Evolutionary conservation across 306 rosid species (phyloP).

Genomic region (Ormosia emarginata): DNA sequence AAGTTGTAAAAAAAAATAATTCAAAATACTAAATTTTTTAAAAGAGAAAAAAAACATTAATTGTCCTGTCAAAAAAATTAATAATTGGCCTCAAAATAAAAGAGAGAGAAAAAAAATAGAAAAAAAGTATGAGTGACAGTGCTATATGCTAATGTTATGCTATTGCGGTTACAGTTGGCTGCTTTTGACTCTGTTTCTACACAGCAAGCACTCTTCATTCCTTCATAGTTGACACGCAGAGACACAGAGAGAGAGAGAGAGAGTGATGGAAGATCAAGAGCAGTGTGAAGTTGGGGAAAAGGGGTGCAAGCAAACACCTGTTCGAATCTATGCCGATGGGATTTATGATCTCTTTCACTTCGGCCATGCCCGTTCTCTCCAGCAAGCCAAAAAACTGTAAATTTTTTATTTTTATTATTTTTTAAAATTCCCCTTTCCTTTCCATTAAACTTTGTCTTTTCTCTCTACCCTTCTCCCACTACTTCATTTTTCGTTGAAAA

Average conservation of each 20-base stretch:
- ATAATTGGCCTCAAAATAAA: too few species aligned
- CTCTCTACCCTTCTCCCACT: neutral
- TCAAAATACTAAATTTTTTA: too few species aligned
- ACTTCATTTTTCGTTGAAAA: neutral
- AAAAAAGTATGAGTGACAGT: too few species aligned
- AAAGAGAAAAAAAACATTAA: too few species aligned
- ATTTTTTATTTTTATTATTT: too few species aligned
- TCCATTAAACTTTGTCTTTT: neutral
- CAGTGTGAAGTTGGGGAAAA: neutral
- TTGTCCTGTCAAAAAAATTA: too few species aligned
- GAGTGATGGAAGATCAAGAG: conserved; percentile 24
- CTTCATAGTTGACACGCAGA: neutral
- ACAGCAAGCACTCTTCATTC: neutral
- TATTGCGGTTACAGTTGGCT: neutral
- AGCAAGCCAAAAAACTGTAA: conserved; percentile 89
- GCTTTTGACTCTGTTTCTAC: neutral
- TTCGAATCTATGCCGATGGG: conserved; percentile 90
- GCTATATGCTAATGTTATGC: neutral
- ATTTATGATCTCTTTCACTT: conserved; percentile 99
- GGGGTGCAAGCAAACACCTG: conserved; percentile 33
- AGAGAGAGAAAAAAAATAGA: too few species aligned
- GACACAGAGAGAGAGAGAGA: neutral
- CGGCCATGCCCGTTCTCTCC: conserved; percentile 93
- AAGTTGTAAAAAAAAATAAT: too few species aligned
- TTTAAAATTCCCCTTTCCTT: neutral